Conservation (phyloP, 2,329 filamentous ascomycete species). For the Coniochaeta prunicola region DNA sequence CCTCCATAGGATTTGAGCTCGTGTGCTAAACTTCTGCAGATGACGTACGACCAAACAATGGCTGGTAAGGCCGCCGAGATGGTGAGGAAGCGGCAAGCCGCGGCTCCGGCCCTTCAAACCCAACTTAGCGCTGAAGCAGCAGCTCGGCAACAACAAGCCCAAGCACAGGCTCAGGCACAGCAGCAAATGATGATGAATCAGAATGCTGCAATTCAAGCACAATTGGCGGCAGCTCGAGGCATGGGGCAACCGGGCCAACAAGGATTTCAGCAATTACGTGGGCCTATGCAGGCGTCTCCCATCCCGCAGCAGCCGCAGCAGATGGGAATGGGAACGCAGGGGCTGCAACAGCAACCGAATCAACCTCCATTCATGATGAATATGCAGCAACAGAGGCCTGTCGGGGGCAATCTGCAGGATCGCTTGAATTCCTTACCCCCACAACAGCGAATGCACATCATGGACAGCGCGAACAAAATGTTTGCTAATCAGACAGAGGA, state of each 20-base stretch:
- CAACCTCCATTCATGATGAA: conserved; percentile 30
- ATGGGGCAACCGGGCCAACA: conserved; percentile 43
- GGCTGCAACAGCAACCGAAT: conserved; percentile 32
- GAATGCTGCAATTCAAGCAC: conserved; percentile 27
- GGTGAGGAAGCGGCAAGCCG: conserved; percentile 41
- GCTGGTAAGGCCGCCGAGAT: conserved; percentile 38
- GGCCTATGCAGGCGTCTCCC: conserved; percentile 48
- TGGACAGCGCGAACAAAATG: conserved; percentile 35
- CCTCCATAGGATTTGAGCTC: background rate
- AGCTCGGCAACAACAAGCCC: conserved; percentile 16
- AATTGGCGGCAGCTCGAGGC: conserved; percentile 39
- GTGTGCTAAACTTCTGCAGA: conserved; percentile 26
- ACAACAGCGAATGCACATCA: conserved; percentile 20
- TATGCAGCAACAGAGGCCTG: conserved; percentile 20
- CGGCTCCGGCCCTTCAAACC: conserved; percentile 41
- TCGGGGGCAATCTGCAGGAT: conserved; percentile 17
- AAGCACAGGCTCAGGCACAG: conserved; percentile 14
- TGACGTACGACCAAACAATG: conserved; percentile 42
- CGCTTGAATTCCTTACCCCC: conserved; percentile 20
- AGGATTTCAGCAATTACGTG: conserved; percentile 50
- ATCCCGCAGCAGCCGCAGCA: conserved; percentile 37
- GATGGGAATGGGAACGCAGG: conserved; percentile 31
- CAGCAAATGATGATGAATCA: conserved; percentile 46
- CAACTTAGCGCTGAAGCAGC: conserved; percentile 31
- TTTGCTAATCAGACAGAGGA: conserved; percentile 33